Base-by-base conservation (phyloP, 192 early-diverging fungal genomes). In the Paraglomus occultum region DNA sequence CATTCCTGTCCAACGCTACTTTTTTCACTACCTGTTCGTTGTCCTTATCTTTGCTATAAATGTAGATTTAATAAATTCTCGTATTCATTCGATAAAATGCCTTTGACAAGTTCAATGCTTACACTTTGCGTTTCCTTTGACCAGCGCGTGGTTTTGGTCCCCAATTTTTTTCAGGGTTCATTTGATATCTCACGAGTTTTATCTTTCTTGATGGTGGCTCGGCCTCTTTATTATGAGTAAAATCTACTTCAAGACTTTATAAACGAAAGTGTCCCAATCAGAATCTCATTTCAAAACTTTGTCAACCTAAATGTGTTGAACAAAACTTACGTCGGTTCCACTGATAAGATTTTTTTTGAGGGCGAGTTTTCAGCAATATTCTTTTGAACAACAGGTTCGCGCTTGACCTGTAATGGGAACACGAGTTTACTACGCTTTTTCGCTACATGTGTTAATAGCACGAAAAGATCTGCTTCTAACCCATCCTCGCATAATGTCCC, bases 131-230 rank as follows among this genome's bases (percentile, higher is more conserved):
- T 60, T 82, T 84, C 72, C 79, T 78, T 3, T 31, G 31, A 44
- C 78, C 80, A 20, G 85, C 81, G 64, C 92, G 80, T 23, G 91
- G 92, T 76, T 95, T 96, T 47, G 98, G 98, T 0, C 98, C 98
- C 98, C 98, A 99, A 78, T 92, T 87, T 65, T 89, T 89, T 20
- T 88, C 87, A n/a, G 98, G 98, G 72, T 99, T 99, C 64, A 91
- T 79, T 74, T 99, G 96, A 78, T 90, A 97, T 64, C 98, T 86
- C 23, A 96, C 94, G 7, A 99, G 84, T 67, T 93, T 88, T 38
- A 88, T 81, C 55, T 87, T 88, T 55, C 89, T 80, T 12, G 92
- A 94, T 42, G 87, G 83, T 1, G 94, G 87, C 53, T 88, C 82
- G 0, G 90, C 88, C 14, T 91, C 81, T 43, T 86, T 80, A 74